Percentiles rank a stretch among this genome's conserved stretches.
Evolutionary conservation across 176 grass and related monocot species (phyloP).

Genomic region (Luzula sylvatica): DNA sequence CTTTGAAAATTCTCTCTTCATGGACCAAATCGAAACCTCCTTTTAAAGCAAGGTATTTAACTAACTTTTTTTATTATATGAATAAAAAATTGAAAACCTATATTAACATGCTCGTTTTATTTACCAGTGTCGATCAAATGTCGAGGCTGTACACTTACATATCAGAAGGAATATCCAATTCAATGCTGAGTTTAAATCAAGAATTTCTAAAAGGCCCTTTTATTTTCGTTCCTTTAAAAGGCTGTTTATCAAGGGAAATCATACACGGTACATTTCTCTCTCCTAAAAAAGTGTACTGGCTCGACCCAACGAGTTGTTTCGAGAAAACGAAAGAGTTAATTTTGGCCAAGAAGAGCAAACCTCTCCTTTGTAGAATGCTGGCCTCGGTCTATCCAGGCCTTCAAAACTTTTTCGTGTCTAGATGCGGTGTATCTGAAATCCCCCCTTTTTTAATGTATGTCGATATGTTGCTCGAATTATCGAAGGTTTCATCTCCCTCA

Average conservation of each 20-base stretch:
- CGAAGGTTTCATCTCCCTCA: conserved; percentile 52
- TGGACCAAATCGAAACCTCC: conserved; percentile 57
- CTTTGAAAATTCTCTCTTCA: conserved; percentile 48
- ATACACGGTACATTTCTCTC: conserved; percentile 45
- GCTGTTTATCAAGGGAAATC: conserved; percentile 24
- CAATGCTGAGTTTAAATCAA: conserved; percentile 50
- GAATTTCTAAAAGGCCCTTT: conserved; percentile 49
- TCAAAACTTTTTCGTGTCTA: conserved; percentile 64
- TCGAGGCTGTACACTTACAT: conserved; percentile 68
- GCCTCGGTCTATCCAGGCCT: conserved; percentile 60
- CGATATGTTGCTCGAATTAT: conserved; percentile 59
- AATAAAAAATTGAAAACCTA: too few species aligned
- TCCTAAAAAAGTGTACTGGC: conserved; percentile 69
- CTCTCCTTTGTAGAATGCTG: conserved; percentile 44
- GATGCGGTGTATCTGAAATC: conserved; percentile 50
- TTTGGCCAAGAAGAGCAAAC: conserved; percentile 23
- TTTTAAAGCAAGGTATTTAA: conserved; percentile 58
- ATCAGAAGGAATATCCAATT: conserved; percentile 43
- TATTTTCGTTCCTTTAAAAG: conserved; percentile 59
- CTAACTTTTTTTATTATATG: conserved; percentile 26
- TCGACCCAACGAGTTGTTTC: conserved; percentile 78
- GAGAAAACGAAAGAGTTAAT: conserved; percentile 43
- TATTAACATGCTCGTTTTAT: conserved; percentile 17
- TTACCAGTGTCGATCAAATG: conserved; percentile 82
- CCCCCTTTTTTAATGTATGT: conserved; percentile 48